These are phyloP conservation scores for Pelargonium australe DNA, from an alignment of 441 rosid species.

Conservation along the genomic window DNA sequence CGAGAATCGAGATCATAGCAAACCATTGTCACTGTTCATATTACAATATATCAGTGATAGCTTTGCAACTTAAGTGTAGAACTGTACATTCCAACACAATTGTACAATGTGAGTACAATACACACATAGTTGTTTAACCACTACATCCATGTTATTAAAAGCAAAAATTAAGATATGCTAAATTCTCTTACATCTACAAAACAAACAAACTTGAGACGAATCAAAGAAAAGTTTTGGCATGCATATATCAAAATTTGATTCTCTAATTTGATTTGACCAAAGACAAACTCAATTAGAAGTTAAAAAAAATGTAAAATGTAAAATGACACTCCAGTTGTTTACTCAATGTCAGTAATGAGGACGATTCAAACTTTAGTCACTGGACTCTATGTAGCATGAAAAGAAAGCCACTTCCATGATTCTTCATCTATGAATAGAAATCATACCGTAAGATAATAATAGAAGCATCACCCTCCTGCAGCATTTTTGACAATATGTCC, in stretches of 20 bases:
- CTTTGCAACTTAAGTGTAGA: not conserved
- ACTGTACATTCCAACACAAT: not conserved
- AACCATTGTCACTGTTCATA: not conserved
- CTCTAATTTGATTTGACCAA: not conserved
- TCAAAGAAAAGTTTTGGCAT: not conserved
- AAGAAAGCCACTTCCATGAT: not conserved
- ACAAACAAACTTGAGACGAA: not conserved
- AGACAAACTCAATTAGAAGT: not conserved
- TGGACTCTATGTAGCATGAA: not conserved
- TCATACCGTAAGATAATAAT: slow-evolving; percentile 49
- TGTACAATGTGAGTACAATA: not conserved
- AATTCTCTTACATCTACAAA: not conserved
- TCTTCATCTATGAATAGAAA: slow-evolving; percentile 11
- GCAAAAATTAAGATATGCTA: not conserved
- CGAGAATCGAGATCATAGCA: not conserved
- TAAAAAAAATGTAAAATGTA: not conserved
- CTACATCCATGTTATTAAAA: not conserved
- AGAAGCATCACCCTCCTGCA: slow-evolving; percentile 37
- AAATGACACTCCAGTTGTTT: not conserved
- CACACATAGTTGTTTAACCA: not conserved
- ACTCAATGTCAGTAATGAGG: not conserved
- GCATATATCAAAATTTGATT: not conserved
- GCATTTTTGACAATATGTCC: slow-evolving; percentile 49
- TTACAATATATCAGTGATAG: not conserved
- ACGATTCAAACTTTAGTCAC: slow-evolving; percentile 1